phyloP scores from a whole-genome alignment of 192 early-diverging fungal species.

The Coemansia erecta region DNA sequence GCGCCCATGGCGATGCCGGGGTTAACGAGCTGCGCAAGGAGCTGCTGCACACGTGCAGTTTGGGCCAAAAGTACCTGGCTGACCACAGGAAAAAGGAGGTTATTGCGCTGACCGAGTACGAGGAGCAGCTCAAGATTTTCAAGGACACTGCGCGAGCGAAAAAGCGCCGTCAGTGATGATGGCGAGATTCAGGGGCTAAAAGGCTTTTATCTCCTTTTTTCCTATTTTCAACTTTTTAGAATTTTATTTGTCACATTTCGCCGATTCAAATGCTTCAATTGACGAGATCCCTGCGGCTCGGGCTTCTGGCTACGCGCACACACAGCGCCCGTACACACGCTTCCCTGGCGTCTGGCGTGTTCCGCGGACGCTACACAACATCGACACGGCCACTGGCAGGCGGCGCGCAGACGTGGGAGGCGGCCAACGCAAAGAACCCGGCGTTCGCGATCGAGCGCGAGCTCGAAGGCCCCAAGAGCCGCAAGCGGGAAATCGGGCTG shows the following conservation, averaged over 20 bases:
- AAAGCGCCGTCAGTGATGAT: slow-evolving; percentile 13
- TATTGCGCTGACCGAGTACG: slow-evolving; percentile 40
- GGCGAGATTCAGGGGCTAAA: neutral
- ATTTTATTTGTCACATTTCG: too few relatives aligned
- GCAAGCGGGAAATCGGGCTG: slow-evolving; percentile 45
- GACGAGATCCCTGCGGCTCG: too few relatives aligned
- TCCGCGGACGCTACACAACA: slow-evolving; percentile 15
- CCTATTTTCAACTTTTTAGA: too few relatives aligned
- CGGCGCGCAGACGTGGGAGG: slow-evolving; percentile 28
- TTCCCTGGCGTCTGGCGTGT: neutral
- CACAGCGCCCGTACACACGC: neutral
- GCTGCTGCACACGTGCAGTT: slow-evolving; percentile 56
- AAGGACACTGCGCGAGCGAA: slow-evolving; percentile 37
- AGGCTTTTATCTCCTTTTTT: neutral
- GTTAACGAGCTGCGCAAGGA: slow-evolving; percentile 72
- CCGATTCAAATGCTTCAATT: too few relatives aligned
- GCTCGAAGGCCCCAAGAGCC: slow-evolving; percentile 41
- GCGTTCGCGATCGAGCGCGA: slow-evolving; percentile 52
- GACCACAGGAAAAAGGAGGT: slow-evolving; percentile 41
- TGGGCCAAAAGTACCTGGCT: slow-evolving; percentile 51
- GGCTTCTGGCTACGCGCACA: neutral
- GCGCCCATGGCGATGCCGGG: slow-evolving; percentile 57
- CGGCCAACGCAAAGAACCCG: slow-evolving; percentile 46
- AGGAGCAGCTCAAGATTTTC: slow-evolving; percentile 43
- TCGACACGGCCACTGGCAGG: neutral